Evolutionary conservation across 495 filamentous ascomycete species (phyloP).

Genomic region (Chaetomidium leptoderma): DNA sequence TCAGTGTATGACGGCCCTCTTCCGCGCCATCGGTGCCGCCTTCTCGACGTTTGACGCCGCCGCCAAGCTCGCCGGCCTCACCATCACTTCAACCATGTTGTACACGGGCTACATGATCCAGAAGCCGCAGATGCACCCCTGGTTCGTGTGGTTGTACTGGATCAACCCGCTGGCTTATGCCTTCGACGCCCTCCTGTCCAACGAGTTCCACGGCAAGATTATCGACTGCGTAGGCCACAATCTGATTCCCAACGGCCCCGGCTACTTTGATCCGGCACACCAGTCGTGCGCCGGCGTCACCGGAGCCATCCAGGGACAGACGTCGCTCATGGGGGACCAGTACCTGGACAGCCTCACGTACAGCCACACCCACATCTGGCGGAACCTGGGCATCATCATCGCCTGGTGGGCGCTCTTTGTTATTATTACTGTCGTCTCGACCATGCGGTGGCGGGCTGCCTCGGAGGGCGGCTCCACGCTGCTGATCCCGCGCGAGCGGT

Average conservation of each 20-base stretch:
- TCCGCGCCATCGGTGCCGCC: constrained; percentile 64
- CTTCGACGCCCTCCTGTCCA: constrained; percentile 64
- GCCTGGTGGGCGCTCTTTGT: constrained; percentile 65
- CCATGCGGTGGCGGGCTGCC: constrained; percentile 51
- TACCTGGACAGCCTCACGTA: constrained; percentile 62
- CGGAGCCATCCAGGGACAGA: constrained; percentile 49
- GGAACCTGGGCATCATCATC: constrained; percentile 74
- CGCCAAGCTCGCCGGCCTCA: constrained; percentile 42
- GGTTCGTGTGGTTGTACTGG: constrained; percentile 72
- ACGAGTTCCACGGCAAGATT: constrained; percentile 61
- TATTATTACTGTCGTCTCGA: constrained; percentile 56
- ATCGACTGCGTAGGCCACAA: constrained; percentile 44
- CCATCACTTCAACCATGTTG: constrained; percentile 62
- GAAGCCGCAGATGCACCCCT: constrained; percentile 66
- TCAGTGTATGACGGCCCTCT: constrained; percentile 53
- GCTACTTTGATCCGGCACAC: constrained; percentile 42
- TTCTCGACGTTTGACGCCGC: constrained; percentile 61
- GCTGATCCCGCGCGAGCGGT: constrained; percentile 36
- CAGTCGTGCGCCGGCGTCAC: constrained; percentile 56
- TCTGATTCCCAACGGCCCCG: constrained; percentile 57
- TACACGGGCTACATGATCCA: constrained; percentile 75
- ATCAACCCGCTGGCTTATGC: constrained; percentile 73
- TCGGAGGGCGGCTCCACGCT: constrained; percentile 28
- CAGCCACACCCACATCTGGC: constrained; percentile 64
- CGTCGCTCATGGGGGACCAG: constrained; percentile 53